Evolutionary conservation across 2,329 filamentous ascomycete species (phyloP).

Genomic region (Cladosporium cucumerinum): DNA sequence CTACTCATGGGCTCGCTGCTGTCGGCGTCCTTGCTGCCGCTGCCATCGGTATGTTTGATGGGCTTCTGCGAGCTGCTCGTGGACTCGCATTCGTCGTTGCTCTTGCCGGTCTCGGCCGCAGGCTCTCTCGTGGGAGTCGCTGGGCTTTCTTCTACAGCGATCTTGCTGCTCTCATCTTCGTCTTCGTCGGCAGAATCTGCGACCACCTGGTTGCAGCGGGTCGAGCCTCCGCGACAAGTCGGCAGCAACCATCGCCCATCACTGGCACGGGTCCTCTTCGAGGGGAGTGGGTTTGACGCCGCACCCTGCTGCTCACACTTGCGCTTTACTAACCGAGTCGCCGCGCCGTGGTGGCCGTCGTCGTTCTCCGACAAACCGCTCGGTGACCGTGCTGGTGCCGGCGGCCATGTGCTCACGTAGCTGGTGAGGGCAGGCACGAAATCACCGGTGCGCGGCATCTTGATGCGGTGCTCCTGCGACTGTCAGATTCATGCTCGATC

Average conservation of each 20-base stretch:
- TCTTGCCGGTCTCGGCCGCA: background rate
- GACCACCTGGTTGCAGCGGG: background rate
- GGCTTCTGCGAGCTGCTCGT: constrained; percentile 1
- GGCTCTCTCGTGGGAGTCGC: background rate
- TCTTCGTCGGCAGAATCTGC: background rate
- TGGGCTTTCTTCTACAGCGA: background rate
- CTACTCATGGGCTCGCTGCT: background rate
- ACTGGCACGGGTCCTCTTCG: background rate
- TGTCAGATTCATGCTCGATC: background rate
- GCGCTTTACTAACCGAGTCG: constrained; percentile 2
- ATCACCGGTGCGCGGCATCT: background rate
- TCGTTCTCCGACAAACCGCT: background rate
- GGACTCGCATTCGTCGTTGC: background rate
- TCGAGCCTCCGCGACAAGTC: background rate
- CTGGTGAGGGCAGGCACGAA: background rate
- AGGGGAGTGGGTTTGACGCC: background rate
- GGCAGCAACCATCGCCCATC: background rate
- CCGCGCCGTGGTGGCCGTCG: background rate
- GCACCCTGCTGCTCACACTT: background rate
- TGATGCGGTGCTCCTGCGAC: background rate
- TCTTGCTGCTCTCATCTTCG: background rate
- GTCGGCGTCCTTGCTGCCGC: background rate
- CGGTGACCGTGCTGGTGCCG: background rate
- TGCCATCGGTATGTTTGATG: background rate
- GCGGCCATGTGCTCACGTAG: background rate